Conservation (phyloP, 106 monocot species). For the Dendrobium officinale region DNA sequence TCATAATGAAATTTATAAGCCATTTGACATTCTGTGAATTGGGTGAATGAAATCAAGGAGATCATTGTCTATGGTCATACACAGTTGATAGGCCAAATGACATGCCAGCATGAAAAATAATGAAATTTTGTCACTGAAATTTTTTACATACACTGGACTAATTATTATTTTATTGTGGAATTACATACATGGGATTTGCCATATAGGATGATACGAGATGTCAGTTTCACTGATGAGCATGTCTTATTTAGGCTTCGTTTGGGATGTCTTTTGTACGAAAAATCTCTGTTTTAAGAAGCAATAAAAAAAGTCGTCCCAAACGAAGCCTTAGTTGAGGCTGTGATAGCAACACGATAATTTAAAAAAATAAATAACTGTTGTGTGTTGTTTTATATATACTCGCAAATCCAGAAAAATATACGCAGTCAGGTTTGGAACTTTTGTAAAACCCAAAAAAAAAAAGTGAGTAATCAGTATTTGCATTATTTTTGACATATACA, state of each 20-base stretch:
- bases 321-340: too few relatives aligned
- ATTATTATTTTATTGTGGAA: neutral
- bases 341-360: neutral
- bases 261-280: too few relatives aligned
- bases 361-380: neutral
- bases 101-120: neutral
- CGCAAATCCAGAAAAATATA: neutral
- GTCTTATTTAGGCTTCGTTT: too few relatives aligned
- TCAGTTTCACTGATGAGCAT: too few relatives aligned
- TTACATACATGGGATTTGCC: neutral
- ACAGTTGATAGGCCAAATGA: too few relatives aligned
- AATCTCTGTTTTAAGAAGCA: too few relatives aligned
- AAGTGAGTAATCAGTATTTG: neutral
- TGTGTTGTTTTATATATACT: neutral
- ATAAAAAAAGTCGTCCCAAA: too few relatives aligned
- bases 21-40: slow-evolving; percentile 7
- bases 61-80: neutral
- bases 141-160: neutral
- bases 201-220: neutral
- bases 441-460: neutral
- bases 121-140: neutral
- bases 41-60: neutral
- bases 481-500: neutral
- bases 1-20: slow-evolving; percentile 18
- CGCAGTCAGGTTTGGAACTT: neutral